Conservation (phyloP, 129 eudicot species). For the Chrysanthemum makinoi region DNA sequence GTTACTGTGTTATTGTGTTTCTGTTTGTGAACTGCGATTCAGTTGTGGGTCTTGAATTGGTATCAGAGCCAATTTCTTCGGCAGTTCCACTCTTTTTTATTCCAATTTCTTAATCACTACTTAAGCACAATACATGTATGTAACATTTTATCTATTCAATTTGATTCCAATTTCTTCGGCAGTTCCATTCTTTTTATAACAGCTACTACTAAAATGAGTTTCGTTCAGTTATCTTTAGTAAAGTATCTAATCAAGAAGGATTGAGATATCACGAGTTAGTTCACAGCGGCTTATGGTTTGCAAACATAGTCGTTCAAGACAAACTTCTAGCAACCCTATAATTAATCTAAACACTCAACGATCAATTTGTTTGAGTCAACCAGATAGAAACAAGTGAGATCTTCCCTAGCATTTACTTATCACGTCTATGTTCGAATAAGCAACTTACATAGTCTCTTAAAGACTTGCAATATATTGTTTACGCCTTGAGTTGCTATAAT, state of each 20-base stretch:
- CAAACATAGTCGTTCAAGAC: background rate
- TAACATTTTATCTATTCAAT: background rate
- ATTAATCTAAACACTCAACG: background rate
- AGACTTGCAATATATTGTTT: no score
- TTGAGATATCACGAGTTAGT: background rate
- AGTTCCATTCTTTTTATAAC: no score
- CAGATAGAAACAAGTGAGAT: background rate
- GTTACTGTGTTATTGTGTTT: no score
- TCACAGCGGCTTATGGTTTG: background rate
- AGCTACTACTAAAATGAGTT: background rate
- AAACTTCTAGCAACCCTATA: background rate
- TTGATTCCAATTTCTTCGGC: background rate
- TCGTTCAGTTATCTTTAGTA: no score
- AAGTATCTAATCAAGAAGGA: no score
- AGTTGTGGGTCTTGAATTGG: no score
- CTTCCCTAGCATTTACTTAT: background rate
- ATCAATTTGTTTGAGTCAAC: background rate
- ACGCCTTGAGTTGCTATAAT: no score
- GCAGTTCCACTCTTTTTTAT: no score
- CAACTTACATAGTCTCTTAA: background rate
- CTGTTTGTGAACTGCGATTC: no score
- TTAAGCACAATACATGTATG: conserved; percentile 23
- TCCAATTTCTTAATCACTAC: conserved; percentile 46
- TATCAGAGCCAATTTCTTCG: no score
- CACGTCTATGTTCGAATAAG: background rate